Conservation (phyloP, 2,329 filamentous ascomycete genomes). For the Knufia petricola region DNA sequence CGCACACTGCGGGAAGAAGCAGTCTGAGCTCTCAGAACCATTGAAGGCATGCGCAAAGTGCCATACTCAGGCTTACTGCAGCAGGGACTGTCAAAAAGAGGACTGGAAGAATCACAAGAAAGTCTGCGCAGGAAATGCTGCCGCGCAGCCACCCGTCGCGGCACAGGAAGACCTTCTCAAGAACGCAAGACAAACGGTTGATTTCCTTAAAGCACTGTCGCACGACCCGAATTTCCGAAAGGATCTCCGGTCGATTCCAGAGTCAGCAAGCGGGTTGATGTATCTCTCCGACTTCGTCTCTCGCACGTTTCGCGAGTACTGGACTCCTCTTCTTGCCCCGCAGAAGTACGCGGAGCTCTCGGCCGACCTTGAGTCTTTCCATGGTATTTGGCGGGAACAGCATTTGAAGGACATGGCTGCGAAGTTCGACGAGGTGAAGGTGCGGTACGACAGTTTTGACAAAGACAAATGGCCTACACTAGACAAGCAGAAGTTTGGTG, state of each 20-base stretch:
- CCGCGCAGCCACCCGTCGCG: neutral
- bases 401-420: neutral
- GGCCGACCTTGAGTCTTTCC: neutral
- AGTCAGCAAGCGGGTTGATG: neutral
- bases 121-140: neutral
- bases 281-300: neutral
- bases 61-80: neutral
- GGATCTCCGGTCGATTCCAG: neutral
- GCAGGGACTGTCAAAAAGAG: constrained; percentile 4
- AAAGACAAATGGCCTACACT: constrained; percentile 1
- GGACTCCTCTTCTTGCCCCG: neutral
- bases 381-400: neutral
- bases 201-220: neutral
- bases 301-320: constrained; percentile 1
- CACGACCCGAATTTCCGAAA: neutral
- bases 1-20: constrained; percentile 2
- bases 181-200: neutral
- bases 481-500: neutral
- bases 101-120: constrained; percentile 6
- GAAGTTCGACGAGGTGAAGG: constrained; percentile 2
- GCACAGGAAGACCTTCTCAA: neutral
- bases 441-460: neutral
- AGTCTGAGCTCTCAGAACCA: neutral
- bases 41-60: constrained; percentile 4
- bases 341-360: neutral